Evolutionary conservation across 305 asterid species (phyloP).

Genomic region (Andrographis paniculata): DNA sequence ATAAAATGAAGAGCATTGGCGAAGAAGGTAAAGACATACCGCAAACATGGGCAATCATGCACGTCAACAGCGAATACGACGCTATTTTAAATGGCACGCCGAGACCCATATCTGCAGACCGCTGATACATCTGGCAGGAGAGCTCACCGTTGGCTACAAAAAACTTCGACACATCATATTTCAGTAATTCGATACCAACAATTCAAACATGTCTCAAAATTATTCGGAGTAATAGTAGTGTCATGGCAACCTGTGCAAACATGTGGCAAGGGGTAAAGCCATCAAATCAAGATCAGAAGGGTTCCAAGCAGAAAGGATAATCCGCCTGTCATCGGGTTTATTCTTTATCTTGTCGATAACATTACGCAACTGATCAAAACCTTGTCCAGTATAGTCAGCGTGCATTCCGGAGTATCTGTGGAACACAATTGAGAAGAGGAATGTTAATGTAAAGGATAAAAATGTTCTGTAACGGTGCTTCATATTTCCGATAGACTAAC

Average conservation of each 20-base stretch:
- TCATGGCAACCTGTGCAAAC: constrained; percentile 71
- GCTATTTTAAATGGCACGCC: constrained; percentile 98
- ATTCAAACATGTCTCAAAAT: too few species aligned
- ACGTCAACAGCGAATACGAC: constrained; percentile 80
- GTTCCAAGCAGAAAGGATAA: constrained; percentile 81
- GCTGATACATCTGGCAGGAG: constrained; percentile 97
- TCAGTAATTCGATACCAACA: too few species aligned
- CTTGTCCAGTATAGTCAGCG: constrained; percentile 81
- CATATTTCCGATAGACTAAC: constrained; percentile 29
- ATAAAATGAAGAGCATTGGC: neutral
- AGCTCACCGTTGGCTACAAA: constrained; percentile 86
- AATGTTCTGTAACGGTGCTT: neutral
- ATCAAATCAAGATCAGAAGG: constrained; percentile 79
- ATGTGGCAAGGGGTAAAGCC: constrained; percentile 98
- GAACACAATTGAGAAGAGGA: neutral
- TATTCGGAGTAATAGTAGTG: neutral
- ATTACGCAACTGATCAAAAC: constrained; percentile 86
- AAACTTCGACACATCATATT: constrained; percentile 32
- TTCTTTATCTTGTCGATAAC: constrained; percentile 69
- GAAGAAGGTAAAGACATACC: constrained; percentile 45
- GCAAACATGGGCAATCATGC: constrained; percentile 94
- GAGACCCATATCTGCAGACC: constrained; percentile 97
- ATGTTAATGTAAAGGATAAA: neutral
- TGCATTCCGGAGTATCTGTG: constrained; percentile 80
- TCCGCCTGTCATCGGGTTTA: constrained; percentile 77